Conservation (phyloP, 2,329 filamentous ascomycete species). For the Fragosphaeria purpurea region DNA sequence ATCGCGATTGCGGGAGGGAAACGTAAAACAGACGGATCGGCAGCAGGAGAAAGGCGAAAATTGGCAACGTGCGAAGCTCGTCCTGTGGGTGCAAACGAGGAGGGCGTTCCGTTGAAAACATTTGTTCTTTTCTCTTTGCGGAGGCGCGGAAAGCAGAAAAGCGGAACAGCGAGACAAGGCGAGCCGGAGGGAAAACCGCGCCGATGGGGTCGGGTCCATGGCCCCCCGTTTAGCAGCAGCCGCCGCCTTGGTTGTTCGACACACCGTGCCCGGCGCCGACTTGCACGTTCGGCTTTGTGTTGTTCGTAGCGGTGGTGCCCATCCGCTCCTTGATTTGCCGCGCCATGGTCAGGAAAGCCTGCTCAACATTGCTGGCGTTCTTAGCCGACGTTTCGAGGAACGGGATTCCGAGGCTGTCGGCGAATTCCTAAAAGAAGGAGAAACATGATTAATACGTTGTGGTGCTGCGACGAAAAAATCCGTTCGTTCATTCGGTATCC, state of each 20-base stretch:
- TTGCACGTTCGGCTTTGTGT: constrained; percentile 97
- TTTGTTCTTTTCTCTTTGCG: too few species aligned
- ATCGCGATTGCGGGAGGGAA: too few species aligned
- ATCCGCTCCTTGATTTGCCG: constrained; percentile 99
- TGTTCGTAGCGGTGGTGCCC: constrained; percentile 89
- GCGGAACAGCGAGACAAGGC: neutral
- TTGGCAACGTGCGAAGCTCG: too few species aligned
- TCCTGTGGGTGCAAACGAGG: too few species aligned
- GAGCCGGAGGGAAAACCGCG: neutral
- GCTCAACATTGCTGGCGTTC: constrained; percentile 99
- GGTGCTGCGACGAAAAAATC: too few species aligned
- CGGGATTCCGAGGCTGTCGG: constrained; percentile 94
- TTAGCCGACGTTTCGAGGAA: constrained; percentile 99
- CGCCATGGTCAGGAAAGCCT: constrained; percentile 99
- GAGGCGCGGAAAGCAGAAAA: neutral
- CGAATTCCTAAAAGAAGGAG: constrained; percentile 64
- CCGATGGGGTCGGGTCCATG: neutral
- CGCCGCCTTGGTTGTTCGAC: constrained; percentile 36
- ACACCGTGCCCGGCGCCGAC: constrained; percentile 93
- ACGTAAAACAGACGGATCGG: too few species aligned
- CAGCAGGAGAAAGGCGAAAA: too few species aligned
- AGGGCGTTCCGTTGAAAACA: too few species aligned
- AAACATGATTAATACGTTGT: neutral
- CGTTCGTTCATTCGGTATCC: too few species aligned
- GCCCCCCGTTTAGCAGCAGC: constrained; percentile 23